Evolutionary conservation across 352 stramenopile genomes (phyloP).

Genomic region (Phytophthora europaea): DNA sequence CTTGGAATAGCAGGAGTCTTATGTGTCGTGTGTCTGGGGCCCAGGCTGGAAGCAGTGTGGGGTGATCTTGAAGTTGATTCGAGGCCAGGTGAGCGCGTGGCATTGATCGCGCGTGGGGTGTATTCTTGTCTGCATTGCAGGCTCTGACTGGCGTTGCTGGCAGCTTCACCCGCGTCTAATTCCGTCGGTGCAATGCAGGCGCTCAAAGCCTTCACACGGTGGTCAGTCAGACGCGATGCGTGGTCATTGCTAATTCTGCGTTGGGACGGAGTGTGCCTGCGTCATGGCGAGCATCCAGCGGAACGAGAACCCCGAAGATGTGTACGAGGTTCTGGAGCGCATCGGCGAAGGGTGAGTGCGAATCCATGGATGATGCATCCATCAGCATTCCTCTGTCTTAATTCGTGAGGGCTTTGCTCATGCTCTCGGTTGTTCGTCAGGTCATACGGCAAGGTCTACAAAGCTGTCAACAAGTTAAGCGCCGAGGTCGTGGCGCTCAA

Average conservation of each 20-base stretch:
- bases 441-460: slow-evolving; percentile 89
- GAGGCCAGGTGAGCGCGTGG: background rate
- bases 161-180: slow-evolving; percentile 24
- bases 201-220: slow-evolving; percentile 1
- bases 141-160: background rate
- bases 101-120: slow-evolving; percentile 3
- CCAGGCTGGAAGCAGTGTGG: background rate
- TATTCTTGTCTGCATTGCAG: slow-evolving; percentile 37
- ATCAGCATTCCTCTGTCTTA: slow-evolving; percentile 9
- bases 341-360: slow-evolving; percentile 74
- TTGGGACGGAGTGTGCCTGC: slow-evolving; percentile 12
- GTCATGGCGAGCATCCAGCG: slow-evolving; percentile 73
- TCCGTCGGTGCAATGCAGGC: slow-evolving; percentile 9
- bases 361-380: background rate
- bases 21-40: background rate
- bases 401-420: slow-evolving; percentile 20
- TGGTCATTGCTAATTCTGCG: slow-evolving; percentile 29
- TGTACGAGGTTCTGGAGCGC: slow-evolving; percentile 81
- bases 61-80: slow-evolving; percentile 27
- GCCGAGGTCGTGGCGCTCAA: slow-evolving; percentile 86
- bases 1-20: slow-evolving; percentile 35
- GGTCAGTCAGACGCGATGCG: background rate
- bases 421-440: slow-evolving; percentile 24
- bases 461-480: slow-evolving; percentile 67
- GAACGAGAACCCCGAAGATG: slow-evolving; percentile 72